These are phyloP conservation scores for Durusdinium trenchii DNA, from an alignment of 73 alveolate species.

Conservation along the genomic window DNA sequence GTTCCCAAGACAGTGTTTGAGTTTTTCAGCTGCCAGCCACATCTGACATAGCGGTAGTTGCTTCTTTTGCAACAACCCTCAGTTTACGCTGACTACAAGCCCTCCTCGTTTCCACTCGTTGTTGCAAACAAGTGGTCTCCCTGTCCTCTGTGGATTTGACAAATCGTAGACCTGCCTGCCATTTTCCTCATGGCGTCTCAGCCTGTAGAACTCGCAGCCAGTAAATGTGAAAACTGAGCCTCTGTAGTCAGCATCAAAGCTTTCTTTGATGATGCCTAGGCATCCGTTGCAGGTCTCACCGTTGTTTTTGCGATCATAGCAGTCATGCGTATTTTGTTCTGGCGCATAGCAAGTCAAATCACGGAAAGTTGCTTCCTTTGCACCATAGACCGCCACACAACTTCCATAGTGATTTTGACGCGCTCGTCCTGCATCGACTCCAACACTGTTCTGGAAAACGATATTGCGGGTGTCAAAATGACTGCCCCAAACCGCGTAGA, in stretches of 20 bases:
- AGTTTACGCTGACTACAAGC: slow-evolving; percentile 17
- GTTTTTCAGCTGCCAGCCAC: too few species aligned
- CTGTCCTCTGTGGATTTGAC: slow-evolving; percentile 20
- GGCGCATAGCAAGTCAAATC: slow-evolving; percentile 71
- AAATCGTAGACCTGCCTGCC: slow-evolving; percentile 47
- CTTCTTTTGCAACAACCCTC: too few species aligned
- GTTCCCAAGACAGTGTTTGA: too few species aligned
- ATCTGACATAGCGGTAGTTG: too few species aligned
- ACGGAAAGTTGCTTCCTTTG: slow-evolving; percentile 45
- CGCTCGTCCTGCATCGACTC: slow-evolving; percentile 82
- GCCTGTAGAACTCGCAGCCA: slow-evolving; percentile 70
- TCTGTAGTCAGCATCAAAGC: slow-evolving; percentile 37
- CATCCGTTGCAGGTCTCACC: slow-evolving; percentile 95
- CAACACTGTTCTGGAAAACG: slow-evolving; percentile 72
- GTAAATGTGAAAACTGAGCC: slow-evolving; percentile 46
- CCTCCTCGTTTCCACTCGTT: slow-evolving; percentile 66
- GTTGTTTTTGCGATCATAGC: slow-evolving; percentile 66
- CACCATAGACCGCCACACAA: slow-evolving; percentile 86
- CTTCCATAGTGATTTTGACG: slow-evolving; percentile 77
- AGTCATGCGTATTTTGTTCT: slow-evolving; percentile 56
- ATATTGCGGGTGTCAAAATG: slow-evolving; percentile 80
- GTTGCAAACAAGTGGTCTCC: slow-evolving; percentile 80
- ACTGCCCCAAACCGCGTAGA: slow-evolving; percentile 92
- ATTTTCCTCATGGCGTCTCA: background rate
- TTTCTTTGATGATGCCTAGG: slow-evolving; percentile 80